Conservation (phyloP, 345 rosid genomes). For the Boechera stricta region DNA sequence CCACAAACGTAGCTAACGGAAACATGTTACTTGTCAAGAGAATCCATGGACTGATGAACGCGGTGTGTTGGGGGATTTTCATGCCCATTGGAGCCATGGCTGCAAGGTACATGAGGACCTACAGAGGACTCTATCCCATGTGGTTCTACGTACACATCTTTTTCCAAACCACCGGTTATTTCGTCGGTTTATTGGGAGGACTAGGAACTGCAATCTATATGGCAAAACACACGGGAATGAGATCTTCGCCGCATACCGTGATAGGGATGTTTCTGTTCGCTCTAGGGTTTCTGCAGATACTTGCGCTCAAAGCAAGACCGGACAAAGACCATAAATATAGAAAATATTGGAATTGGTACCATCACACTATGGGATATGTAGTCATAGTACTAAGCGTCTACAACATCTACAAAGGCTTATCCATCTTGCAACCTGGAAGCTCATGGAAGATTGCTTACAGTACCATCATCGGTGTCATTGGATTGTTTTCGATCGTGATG, state of each 20-base stretch:
- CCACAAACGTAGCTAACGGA: neutral
- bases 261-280: neutral
- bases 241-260: neutral
- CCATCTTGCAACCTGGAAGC: constrained; percentile 58
- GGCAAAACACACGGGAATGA: neutral
- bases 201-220: neutral
- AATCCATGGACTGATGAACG: constrained; percentile 51
- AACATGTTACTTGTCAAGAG: constrained; percentile 39
- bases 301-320: constrained; percentile 57
- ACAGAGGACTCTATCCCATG: neutral
- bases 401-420: constrained; percentile 75
- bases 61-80: neutral
- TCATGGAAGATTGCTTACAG: constrained; percentile 76
- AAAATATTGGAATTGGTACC: constrained; percentile 73
- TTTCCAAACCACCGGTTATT: neutral
- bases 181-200: neutral
- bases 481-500: constrained; percentile 11
- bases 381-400: constrained; percentile 58
- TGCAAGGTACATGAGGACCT: constrained; percentile 20
- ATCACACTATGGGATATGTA: constrained; percentile 61
- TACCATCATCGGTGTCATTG: constrained; percentile 39
- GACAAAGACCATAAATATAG: constrained; percentile 70
- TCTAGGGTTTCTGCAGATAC: constrained; percentile 12
- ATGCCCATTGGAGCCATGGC: neutral
- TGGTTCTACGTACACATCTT: neutral